phyloP scores from a whole-genome alignment of 2,329 filamentous ascomycete species.

The Neoscytalidium dimidiatum region DNA sequence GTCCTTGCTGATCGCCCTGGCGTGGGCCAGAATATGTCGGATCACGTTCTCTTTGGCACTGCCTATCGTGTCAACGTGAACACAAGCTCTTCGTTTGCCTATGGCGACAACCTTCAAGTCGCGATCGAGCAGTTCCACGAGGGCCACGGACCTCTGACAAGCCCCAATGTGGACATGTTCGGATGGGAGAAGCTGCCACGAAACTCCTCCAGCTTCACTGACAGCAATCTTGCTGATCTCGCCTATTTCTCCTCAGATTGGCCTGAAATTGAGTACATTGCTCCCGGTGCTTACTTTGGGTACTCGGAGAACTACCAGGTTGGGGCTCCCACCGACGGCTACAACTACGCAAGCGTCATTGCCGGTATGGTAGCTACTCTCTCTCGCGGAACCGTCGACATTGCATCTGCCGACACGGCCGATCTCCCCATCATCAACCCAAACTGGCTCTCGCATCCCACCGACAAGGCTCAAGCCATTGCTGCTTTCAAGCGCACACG shows the following conservation, averaged over 20 bases:
- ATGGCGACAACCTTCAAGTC: no score
- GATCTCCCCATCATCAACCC: slow-evolving; percentile 55
- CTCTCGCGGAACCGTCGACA: slow-evolving; percentile 54
- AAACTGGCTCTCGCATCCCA: slow-evolving; percentile 34
- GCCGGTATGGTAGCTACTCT: slow-evolving; percentile 44
- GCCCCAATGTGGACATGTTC: slow-evolving; percentile 37
- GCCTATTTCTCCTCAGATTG: slow-evolving; percentile 22
- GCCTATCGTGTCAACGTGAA: slow-evolving; percentile 26
- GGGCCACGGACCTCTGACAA: neutral
- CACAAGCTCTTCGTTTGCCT: slow-evolving; percentile 21
- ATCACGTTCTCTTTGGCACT: slow-evolving; percentile 27
- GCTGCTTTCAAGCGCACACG: slow-evolving; percentile 35
- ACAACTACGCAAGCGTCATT: slow-evolving; percentile 29
- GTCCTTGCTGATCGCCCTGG: slow-evolving; percentile 26
- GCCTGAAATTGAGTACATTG: slow-evolving; percentile 25
- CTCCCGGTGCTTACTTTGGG: neutral
- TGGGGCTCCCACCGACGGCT: slow-evolving; percentile 24
- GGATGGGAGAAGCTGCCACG: slow-evolving; percentile 30
- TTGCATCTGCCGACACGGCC: slow-evolving; percentile 55
- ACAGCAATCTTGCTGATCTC: slow-evolving; percentile 4
- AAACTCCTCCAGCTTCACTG: slow-evolving; percentile 9
- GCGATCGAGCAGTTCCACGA: neutral
- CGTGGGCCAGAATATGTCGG: slow-evolving; percentile 26
- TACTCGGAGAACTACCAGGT: slow-evolving; percentile 13
- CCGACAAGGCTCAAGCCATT: slow-evolving; percentile 35